Evolutionary conservation across 2,329 filamentous ascomycete species (phyloP).

Genomic region (Talaromyces albobiverticillius): DNA sequence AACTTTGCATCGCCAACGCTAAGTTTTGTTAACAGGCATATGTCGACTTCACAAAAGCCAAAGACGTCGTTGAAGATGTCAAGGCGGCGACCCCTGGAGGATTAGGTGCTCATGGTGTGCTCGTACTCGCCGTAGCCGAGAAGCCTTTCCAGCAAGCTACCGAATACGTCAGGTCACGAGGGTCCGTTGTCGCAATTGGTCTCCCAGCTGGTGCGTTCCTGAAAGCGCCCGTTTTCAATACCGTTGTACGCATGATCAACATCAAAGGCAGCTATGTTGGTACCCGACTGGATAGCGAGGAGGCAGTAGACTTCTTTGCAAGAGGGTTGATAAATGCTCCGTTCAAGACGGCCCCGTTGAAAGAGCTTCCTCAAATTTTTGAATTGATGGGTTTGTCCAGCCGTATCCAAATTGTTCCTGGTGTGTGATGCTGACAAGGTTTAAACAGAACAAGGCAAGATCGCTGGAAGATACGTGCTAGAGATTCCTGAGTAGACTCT

Average conservation of each 20-base stretch:
- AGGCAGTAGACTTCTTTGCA: slow-evolving; percentile 87
- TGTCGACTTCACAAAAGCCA: slow-evolving; percentile 74
- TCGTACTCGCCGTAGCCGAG: slow-evolving; percentile 82
- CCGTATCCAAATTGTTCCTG: background rate
- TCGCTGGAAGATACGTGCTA: slow-evolving; percentile 44
- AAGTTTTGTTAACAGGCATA: too few species aligned
- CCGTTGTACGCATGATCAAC: slow-evolving; percentile 82
- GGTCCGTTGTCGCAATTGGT: slow-evolving; percentile 84
- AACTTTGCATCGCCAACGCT: too few species aligned
- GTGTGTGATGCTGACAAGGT: slow-evolving; percentile 18
- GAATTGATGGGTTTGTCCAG: slow-evolving; percentile 59
- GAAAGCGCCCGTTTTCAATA: slow-evolving; percentile 82
- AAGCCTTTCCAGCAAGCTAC: slow-evolving; percentile 95
- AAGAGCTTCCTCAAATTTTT: slow-evolving; percentile 76
- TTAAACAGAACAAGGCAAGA: slow-evolving; percentile 36
- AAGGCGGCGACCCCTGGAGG: slow-evolving; percentile 76
- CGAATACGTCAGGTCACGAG: slow-evolving; percentile 78
- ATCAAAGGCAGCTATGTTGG: slow-evolving; percentile 95
- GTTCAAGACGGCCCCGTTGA: slow-evolving; percentile 79
- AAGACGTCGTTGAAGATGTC: slow-evolving; percentile 80
- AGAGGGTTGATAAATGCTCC: slow-evolving; percentile 82
- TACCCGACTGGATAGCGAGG: slow-evolving; percentile 80
- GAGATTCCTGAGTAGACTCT: slow-evolving; percentile 37
- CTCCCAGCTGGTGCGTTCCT: slow-evolving; percentile 78
- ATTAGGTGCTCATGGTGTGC: slow-evolving; percentile 79